These are phyloP conservation scores for Alternaria sp. DNA, from an alignment of 2,329 filamentous ascomycete species.

Conservation along the genomic window DNA sequence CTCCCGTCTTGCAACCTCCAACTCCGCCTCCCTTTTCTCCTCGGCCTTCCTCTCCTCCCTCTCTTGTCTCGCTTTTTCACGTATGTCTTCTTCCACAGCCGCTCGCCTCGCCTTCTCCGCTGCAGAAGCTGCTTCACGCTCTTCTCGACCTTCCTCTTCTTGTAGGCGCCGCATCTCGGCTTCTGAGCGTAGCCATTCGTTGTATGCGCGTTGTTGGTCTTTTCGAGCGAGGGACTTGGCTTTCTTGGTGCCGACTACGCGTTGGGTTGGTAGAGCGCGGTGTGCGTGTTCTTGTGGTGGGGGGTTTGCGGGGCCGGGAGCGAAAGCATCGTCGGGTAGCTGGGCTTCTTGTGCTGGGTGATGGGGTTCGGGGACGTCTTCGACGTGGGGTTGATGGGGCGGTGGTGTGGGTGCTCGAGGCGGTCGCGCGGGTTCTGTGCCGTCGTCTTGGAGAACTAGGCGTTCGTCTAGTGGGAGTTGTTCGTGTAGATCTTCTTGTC, in stretches of 20 bases:
- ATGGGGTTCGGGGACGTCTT: slow-evolving; percentile 15
- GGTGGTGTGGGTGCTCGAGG: slow-evolving; percentile 44
- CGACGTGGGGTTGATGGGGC: slow-evolving; percentile 18
- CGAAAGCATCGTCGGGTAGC: slow-evolving; percentile 25
- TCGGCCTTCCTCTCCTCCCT: slow-evolving; percentile 52
- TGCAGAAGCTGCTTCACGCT: slow-evolving; percentile 57
- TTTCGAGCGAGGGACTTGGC: slow-evolving; percentile 58
- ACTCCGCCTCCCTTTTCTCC: slow-evolving; percentile 50
- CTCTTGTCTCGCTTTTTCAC: slow-evolving; percentile 53
- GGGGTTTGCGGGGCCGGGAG: slow-evolving; percentile 46
- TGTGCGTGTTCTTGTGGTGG: slow-evolving; percentile 24
- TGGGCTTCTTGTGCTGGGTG: background rate
- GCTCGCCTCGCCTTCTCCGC: slow-evolving; percentile 50
- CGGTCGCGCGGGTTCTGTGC: slow-evolving; percentile 12
- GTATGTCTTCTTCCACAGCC: slow-evolving; percentile 55
- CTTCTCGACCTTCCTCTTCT: slow-evolving; percentile 55
- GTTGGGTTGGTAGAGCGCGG: slow-evolving; percentile 37
- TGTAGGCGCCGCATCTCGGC: slow-evolving; percentile 56
- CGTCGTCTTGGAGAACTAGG: slow-evolving; percentile 37
- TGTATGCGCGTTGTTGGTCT: slow-evolving; percentile 56
- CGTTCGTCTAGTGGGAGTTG: slow-evolving; percentile 38
- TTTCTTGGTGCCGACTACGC: slow-evolving; percentile 59
- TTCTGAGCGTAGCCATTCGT: slow-evolving; percentile 60
- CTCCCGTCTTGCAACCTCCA: slow-evolving; percentile 43
- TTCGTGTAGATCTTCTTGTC: slow-evolving; percentile 14